phyloP scores from a whole-genome alignment of 192 early-diverging fungal genomes.

The Dissophora ornata region DNA sequence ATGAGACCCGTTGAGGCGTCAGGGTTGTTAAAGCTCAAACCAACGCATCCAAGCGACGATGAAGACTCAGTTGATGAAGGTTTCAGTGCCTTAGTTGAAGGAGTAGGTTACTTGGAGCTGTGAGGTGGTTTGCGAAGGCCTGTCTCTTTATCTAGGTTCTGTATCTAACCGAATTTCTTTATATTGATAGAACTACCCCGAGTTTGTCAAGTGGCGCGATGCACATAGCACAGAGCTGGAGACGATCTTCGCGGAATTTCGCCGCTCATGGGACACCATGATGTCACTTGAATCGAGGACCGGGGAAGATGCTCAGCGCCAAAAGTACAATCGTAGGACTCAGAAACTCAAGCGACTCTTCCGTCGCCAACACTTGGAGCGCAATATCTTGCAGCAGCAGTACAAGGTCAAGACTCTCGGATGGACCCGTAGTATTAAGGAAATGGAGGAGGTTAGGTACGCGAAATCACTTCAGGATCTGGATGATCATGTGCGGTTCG shows the following conservation, averaged over 20 bases:
- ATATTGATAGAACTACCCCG: constrained; percentile 59
- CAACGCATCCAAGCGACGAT: constrained; percentile 45
- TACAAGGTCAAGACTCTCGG: constrained; percentile 63
- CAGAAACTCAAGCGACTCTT: constrained; percentile 64
- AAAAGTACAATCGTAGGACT: constrained; percentile 57
- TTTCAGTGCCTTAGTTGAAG: constrained; percentile 50
- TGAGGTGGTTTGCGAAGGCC: too few relatives aligned
- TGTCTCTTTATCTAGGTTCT: neutral
- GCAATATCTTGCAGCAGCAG: constrained; percentile 59
- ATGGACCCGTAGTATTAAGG: constrained; percentile 69
- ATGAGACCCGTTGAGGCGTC: constrained; percentile 49
- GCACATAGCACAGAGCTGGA: constrained; percentile 63
- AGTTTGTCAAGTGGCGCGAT: constrained; percentile 70
- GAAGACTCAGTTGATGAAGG: constrained; percentile 51
- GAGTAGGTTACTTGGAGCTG: too few relatives aligned
- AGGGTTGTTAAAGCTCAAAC: constrained; percentile 41
- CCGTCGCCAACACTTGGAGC: constrained; percentile 54
- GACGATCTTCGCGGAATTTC: constrained; percentile 67
- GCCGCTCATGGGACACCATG: constrained; percentile 68
- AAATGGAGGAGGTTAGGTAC: constrained; percentile 66
- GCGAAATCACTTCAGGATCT: constrained; percentile 69
- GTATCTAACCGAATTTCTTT: too few relatives aligned
- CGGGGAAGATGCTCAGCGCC: constrained; percentile 61
- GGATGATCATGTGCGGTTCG: constrained; percentile 66
- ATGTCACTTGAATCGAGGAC: constrained; percentile 63